phyloP scores from a whole-genome alignment of 148 eudicot genomes.

The Agrostemma githago region DNA sequence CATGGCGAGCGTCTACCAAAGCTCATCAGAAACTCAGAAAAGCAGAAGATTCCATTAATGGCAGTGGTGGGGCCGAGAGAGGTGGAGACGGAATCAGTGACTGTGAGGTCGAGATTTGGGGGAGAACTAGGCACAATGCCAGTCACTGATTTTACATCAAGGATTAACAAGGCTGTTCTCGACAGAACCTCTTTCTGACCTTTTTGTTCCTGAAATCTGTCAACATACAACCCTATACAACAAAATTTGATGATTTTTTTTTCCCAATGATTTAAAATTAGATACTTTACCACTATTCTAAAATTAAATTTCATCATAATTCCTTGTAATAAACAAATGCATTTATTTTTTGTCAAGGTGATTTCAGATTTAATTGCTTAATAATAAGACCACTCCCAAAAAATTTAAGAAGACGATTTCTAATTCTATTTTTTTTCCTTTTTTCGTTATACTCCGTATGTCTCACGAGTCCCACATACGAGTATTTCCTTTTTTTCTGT shows the following conservation, averaged over 20 bases:
- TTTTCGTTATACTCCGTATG: too few relatives aligned
- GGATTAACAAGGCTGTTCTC: constrained; percentile 46
- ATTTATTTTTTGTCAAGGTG: background rate
- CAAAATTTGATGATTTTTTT: background rate
- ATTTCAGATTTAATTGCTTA: too few relatives aligned
- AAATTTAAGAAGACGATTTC: too few relatives aligned
- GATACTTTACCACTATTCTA: background rate
- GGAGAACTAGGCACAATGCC: constrained; percentile 77
- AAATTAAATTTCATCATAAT: background rate
- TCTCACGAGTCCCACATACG: too few relatives aligned
- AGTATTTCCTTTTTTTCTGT: too few relatives aligned
- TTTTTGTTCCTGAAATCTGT: background rate
- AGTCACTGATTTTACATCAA: constrained; percentile 54
- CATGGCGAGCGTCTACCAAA: constrained; percentile 88
- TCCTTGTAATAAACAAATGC: background rate
- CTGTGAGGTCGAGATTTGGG: constrained; percentile 82
- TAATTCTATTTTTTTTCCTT: too few relatives aligned
- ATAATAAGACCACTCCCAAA: too few relatives aligned
- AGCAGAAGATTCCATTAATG: constrained; percentile 89
- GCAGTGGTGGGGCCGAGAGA: constrained; percentile 90
- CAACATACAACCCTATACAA: background rate
- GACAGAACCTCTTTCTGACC: constrained; percentile 52
- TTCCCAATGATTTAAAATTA: background rate
- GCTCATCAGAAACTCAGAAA: constrained; percentile 81
- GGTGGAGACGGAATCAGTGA: constrained; percentile 66